Base-by-base conservation (phyloP, 345 rosid species). In the Eucalyptus cloeziana region DNA sequence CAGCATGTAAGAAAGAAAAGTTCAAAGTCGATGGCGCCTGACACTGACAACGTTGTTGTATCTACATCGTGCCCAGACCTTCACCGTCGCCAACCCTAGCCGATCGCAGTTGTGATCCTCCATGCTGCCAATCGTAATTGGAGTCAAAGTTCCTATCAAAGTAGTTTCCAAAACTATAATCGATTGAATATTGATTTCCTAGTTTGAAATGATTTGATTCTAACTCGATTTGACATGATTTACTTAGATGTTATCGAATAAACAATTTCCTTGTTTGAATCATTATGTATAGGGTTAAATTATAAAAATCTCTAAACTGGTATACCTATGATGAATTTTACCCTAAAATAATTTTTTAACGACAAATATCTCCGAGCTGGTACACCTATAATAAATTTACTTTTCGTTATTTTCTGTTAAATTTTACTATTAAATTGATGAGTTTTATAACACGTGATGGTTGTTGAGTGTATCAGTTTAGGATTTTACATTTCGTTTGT, bases 281-380 rank as follows among this genome's bases (percentile, higher is more conserved):
- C 58, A 52, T 52, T 52, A 52, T 52, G 24, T 52, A 19, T 7
- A 52, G 24, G 58, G 24, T 52, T 52, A 52, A 52, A 52, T 4
- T 52, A 52, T 24, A 52, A 52, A 19, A 52, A 52, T 52, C 0
- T 52, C 10, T 52, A 52, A 52, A 52, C 10, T 3, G 2, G 1
- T 52, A 19, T 52, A 52, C 2, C 0, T 0, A 7, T 19, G 1
- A 52, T 52, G 7, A 19, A 52, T 52, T 52, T 52, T 52, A 19
- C 4, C 24, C 24, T 19, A 52, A 52, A 51, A 0, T 19, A 52
- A 2, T 52, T 52, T 52, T 52, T 52, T 19, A 4, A 52, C 1
- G 0, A 52, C 2, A 52, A 52, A 52, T 7, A 52, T 52, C 1
- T 0, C 10, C 0, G 0, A 52, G 19, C 2, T 3, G 0, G 4